Percentiles rank a stretch among this genome's conserved stretches.
These are phyloP conservation scores for Gremmenia infestans DNA, from an alignment of 2,329 filamentous ascomycete species.

Conservation along the genomic window DNA sequence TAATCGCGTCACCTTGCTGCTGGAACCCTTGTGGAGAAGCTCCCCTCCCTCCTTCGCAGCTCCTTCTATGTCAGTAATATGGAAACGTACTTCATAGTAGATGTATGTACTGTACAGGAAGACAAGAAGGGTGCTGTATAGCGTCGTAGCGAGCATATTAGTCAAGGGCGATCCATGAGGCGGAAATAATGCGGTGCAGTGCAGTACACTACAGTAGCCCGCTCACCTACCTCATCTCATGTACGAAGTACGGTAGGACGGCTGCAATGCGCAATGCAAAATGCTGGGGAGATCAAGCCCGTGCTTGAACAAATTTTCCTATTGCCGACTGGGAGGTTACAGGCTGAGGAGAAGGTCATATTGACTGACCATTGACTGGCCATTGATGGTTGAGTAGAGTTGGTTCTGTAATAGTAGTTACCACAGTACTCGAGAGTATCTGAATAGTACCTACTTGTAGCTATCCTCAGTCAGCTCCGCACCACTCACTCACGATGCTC, in stretches of 20 bases:
- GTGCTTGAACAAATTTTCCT: slow-evolving; percentile 2
- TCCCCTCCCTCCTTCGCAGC: background rate
- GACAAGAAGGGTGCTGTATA: background rate
- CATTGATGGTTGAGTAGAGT: too few species aligned
- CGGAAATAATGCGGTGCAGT: background rate
- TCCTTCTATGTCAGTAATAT: background rate
- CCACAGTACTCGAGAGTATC: too few species aligned
- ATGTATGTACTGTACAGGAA: background rate
- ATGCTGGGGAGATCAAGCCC: background rate
- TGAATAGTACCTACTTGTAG: too few species aligned
- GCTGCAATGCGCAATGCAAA: background rate
- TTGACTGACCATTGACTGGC: too few species aligned
- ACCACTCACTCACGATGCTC: background rate
- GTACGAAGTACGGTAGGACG: background rate
- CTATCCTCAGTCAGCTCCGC: too few species aligned
- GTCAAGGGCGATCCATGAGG: background rate
- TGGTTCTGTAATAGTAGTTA: too few species aligned
- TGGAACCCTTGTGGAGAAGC: background rate
- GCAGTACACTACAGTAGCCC: background rate
- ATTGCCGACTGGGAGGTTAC: background rate
- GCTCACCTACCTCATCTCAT: background rate
- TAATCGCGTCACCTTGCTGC: slow-evolving; percentile 7
- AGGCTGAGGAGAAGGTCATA: background rate
- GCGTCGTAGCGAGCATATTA: background rate
- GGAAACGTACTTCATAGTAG: background rate